Base-by-base conservation (phyloP, 345 rosid genomes). In the Sapria himalayana region DNA sequence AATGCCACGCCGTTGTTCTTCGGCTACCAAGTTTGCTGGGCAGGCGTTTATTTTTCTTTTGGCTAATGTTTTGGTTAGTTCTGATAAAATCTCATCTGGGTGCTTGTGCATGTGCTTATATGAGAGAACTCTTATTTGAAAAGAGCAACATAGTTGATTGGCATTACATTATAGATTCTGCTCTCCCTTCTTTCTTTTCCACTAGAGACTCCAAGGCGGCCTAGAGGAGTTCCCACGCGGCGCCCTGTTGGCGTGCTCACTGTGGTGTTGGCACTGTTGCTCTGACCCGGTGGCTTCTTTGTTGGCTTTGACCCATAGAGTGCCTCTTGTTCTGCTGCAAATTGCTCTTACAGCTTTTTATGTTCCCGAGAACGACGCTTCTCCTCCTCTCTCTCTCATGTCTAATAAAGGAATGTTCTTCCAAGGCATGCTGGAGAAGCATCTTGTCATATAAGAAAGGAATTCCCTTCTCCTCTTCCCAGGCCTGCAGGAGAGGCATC, bases 111-210 rank as follows among this genome's bases (percentile, higher is more conserved):
- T n/a, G n/a, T n/a, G n/a, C n/a, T n/a, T n/a, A n/a, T n/a, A n/a
- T n/a, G n/a, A n/a, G n/a, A n/a, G n/a, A n/a, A n/a, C n/a, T n/a
- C n/a, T n/a, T n/a, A n/a, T n/a, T n/a, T n/a, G n/a, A n/a, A n/a
- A 55, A 86, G 97, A 36, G 94, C 85, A 37, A 78, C 94, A 36
- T 69, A 81, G 66, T 86, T 78, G 52, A 78, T 41, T 0, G 81
- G 94, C 19, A 70, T 62, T 1, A 38, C 51, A 2, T 51, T 32
- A 45, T 59, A 63, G 22, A 43, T 50, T 59, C 48, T 64, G 33
- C 80, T 63, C 12, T 71, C 82, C 46, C 66, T 64, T 8, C 62
- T 70, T 20, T 69, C 81, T 65, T 73, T 85, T 17, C 82, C 76
- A 12, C 67, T 44, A 4, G 85, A 74, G 29, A 52, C 15, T 3